Evolutionary conservation across 1,284 basidiomycete species (phyloP).

Genomic region (Trametes hirsuta): DNA sequence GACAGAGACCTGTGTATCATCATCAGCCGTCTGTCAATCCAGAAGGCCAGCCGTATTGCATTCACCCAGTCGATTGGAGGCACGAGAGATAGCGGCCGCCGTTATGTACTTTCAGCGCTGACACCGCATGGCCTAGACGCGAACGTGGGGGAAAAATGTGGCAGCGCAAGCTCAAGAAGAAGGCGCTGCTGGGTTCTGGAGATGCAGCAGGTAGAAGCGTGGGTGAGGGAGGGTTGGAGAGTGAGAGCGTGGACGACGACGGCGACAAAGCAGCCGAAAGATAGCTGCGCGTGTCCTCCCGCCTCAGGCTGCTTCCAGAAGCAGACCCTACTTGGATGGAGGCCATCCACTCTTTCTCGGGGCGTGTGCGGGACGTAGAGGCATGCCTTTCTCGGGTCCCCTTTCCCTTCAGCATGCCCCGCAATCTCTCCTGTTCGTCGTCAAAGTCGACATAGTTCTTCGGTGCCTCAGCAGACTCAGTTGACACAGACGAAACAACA

Average conservation of each 20-base stretch:
- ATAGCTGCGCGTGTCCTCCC: slow-evolving; percentile 27
- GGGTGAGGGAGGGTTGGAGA: slow-evolving; percentile 51
- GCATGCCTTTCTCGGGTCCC: slow-evolving; percentile 44
- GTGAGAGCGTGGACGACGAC: slow-evolving; percentile 40
- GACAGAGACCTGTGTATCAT: slow-evolving; percentile 29
- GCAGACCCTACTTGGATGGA: not conserved
- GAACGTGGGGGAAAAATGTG: slow-evolving; percentile 55
- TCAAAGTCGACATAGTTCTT: slow-evolving; percentile 80
- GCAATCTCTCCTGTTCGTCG: slow-evolving; percentile 73
- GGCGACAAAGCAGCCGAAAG: slow-evolving; percentile 51
- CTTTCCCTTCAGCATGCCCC: slow-evolving; percentile 65
- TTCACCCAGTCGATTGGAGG: slow-evolving; percentile 60
- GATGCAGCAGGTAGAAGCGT: slow-evolving; percentile 19
- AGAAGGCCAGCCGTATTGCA: not conserved
- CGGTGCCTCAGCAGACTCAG: slow-evolving; percentile 69
- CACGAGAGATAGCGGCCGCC: slow-evolving; percentile 47
- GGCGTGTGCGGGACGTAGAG: slow-evolving; percentile 13
- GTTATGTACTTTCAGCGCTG: slow-evolving; percentile 48
- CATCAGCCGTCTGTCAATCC: not conserved
- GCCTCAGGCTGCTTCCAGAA: slow-evolving; percentile 6
- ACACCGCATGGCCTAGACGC: slow-evolving; percentile 44
- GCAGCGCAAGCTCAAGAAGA: slow-evolving; percentile 44
- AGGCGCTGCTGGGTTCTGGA: slow-evolving; percentile 7
- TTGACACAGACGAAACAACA: slow-evolving; percentile 68
- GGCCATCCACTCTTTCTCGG: slow-evolving; percentile 9